Base-by-base conservation (phyloP, 495 filamentous ascomycete genomes). In the Symbiotaphrina buchneri region DNA sequence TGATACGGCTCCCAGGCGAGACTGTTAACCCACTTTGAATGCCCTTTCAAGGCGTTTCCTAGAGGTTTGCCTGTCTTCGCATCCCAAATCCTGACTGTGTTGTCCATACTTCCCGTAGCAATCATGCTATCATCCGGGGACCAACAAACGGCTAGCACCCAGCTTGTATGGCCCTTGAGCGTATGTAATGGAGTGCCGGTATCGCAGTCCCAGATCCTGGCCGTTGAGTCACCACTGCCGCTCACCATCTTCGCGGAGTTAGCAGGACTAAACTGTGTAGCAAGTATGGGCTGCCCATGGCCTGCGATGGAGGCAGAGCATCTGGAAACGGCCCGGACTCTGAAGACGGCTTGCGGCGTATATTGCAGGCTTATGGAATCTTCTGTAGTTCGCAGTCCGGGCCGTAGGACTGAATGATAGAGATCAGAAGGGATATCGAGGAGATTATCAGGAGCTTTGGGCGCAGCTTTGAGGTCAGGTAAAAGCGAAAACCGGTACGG, bases 1-100 rank as follows among this genome's bases (percentile, higher is more conserved):
- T 95, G 90, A 48, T 85, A 94, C 8, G 90, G 85, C 48, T 95
- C 82, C 87, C 87, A 99, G 1, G 76, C 68, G 24, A 94, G 51
- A 43, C 64, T 75, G 17, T 74, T 82, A 27, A 94, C 75, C 76
- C 79, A 92, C 47, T 90, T 90, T 3, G 69, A 65, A 45, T 99
- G 87, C 2, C 85, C 87, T 50, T 77, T 93, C 41, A 95, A 58
- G 3, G 79, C 65, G 14, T 61, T 58, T 6, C 82, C 82, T 7
- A 83, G 47, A 1, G 71, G 50, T 40, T 80, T 69, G 0, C 90
- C 90, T 1, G 75, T 80, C 39, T 71, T 69, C 1, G 82, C 65
- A 45, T 93, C 76, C 83, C 85, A 99, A 23, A 95, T 55, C 28
- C 85, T 64, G 10, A 95, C 73, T 0, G 73, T 77, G 41, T 82